phyloP scores from a whole-genome alignment of 2,329 filamentous ascomycete species.

The Colletotrichum sp. region DNA sequence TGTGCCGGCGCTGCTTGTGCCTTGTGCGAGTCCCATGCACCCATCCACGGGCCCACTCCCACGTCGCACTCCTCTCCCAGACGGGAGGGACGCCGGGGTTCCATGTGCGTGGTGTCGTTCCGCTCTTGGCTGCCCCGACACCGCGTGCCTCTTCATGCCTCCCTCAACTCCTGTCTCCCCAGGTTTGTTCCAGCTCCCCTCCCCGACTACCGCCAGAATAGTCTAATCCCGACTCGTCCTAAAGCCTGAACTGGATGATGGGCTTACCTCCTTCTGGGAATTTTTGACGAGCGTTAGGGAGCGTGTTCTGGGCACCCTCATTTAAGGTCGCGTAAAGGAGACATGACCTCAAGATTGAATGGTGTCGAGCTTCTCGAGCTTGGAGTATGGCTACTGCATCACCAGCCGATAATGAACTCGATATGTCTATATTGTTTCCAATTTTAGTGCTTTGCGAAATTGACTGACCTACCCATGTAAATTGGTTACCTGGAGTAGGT shows the following conservation, averaged over 20 bases:
- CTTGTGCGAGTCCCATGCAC: slow-evolving; percentile 9
- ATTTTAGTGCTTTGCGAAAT: not conserved
- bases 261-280: slow-evolving; percentile 30
- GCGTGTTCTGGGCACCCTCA: not conserved
- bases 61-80: slow-evolving; percentile 14
- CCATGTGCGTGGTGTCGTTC: slow-evolving; percentile 13
- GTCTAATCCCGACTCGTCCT: slow-evolving; percentile 17
- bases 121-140: not conserved
- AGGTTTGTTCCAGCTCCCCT: not conserved
- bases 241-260: slow-evolving; percentile 23
- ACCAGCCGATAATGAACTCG: not conserved
- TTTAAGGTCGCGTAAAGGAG: not conserved
- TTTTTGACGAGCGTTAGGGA: slow-evolving; percentile 21
- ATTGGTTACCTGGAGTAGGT: not conserved
- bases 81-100: slow-evolving; percentile 7
- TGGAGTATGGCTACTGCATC: not conserved
- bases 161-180: slow-evolving; percentile 1
- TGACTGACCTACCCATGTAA: not conserved
- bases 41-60: not conserved
- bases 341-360: not conserved
- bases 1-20: not conserved
- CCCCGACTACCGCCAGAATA: not conserved
- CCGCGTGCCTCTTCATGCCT: slow-evolving; percentile 7
- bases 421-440: slow-evolving; percentile 9
- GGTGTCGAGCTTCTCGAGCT: not conserved